Base-by-base conservation (phyloP, 495 filamentous ascomycete genomes). In the Viridothelium virens region DNA sequence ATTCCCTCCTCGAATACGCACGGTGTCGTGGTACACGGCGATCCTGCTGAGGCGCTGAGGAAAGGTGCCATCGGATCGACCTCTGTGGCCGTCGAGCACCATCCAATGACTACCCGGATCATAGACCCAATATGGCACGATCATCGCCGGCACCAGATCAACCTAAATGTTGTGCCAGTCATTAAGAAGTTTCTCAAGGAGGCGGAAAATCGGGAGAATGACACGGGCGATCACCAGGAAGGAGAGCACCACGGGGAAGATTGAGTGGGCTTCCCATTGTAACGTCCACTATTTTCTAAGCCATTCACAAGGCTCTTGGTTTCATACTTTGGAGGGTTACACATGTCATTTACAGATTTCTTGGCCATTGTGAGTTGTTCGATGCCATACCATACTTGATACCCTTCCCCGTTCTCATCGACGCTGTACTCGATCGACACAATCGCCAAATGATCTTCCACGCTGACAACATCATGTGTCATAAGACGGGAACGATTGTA, bases 121-220 rank as follows among this genome's bases (percentile, higher is more conserved):
- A 31, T 59, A 4, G 53, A 59, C 14, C 53, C 53, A 31, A 36
- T 4, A 5, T 59, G 53, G 53, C 7, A 59, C 36, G 53, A 59
- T 36, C 18, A 59, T 59, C 53, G 53, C 11, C 33, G 18, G 18
- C 53, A 59, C 18, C 53, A 59, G 31, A 36, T 59, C 31, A 18
- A 34, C 53, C 36, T 59, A 14, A 59, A 59, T 59, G 53, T 59
- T 31, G 31, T 59, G 3, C 53, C 53, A 5, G 53, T 59, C 3
- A 31, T 59, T 31, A 59, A 59, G 53, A 59, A 59, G 31, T 59
- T 59, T 36, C 53, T 59, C 18, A 59, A 31, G 36, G 53, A 59
- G 31, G 53, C 53, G 7, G 53, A 59, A 36, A 18, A 59, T 33
- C 53, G 53, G 53, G 53, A 59, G 53, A 59, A 59, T 7, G 31